Conservation (phyloP, 1,284 basidiomycete species). For the Boletus semigastroideus region DNA sequence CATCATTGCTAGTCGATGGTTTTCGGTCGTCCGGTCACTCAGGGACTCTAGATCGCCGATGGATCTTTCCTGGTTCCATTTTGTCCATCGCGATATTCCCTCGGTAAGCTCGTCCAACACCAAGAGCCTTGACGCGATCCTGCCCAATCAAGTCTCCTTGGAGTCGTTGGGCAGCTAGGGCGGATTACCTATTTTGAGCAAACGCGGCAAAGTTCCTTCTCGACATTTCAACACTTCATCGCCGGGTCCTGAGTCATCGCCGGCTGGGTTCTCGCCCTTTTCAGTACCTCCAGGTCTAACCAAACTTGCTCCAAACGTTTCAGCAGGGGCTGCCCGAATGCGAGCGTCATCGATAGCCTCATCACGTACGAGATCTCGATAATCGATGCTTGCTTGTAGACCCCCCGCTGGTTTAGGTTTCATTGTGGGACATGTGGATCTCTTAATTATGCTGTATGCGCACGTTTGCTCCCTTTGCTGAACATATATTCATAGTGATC, state of each 20-base stretch:
- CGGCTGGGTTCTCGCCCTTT: constrained; percentile 42
- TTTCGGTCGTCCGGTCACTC: constrained; percentile 52
- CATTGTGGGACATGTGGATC: constrained; percentile 60
- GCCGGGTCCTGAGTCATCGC: constrained; percentile 65
- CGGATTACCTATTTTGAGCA: constrained; percentile 62
- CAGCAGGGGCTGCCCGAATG: constrained; percentile 46
- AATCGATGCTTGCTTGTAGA: constrained; percentile 59
- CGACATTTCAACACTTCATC: constrained; percentile 58
- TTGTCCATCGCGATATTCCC: constrained; percentile 55
- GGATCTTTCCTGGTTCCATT: constrained; percentile 63
- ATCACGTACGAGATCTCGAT: constrained; percentile 56
- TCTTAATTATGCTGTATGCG: constrained; percentile 58
- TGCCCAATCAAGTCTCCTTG: constrained; percentile 55
- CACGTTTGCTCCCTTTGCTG: constrained; percentile 32
- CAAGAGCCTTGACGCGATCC: constrained; percentile 51
- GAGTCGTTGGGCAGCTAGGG: constrained; percentile 56
- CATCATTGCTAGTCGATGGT: constrained; percentile 65
- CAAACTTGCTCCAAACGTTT: constrained; percentile 67
- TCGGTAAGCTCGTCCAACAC: constrained; percentile 59
- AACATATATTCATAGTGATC: constrained; percentile 9
- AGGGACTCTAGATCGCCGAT: constrained; percentile 55
- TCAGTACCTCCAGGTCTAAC: constrained; percentile 56
- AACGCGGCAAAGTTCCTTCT: constrained; percentile 59
- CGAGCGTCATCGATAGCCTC: constrained; percentile 55
- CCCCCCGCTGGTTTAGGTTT: constrained; percentile 63